Conservation (phyloP, 2,329 filamentous ascomycete species). For the Alternaria metachromatica region DNA sequence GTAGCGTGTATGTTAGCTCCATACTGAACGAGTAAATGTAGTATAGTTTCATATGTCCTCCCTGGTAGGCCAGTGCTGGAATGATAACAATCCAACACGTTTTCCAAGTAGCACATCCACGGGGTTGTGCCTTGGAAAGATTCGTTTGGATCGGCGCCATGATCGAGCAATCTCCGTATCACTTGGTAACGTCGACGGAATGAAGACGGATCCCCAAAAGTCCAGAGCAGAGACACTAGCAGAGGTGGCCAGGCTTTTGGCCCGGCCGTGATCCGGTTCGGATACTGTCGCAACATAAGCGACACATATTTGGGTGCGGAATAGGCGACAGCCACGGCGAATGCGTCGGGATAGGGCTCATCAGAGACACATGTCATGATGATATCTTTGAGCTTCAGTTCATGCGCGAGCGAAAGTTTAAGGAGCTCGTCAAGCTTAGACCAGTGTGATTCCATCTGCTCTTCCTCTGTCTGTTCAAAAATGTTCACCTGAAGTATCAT, state of each 20-base stretch:
- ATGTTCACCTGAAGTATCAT: too few relatives aligned
- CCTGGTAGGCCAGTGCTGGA: too few relatives aligned
- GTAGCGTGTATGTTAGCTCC: background rate
- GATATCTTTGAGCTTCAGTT: too few relatives aligned
- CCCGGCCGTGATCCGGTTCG: accelerated
- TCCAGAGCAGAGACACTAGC: background rate
- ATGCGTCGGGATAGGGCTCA: background rate
- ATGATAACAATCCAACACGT: too few relatives aligned
- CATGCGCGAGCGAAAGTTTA: too few relatives aligned
- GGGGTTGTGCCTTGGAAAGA: background rate
- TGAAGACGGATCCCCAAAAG: too few relatives aligned
- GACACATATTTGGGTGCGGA: background rate
- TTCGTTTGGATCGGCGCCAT: background rate
- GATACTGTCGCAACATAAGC: background rate
- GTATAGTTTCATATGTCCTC: too few relatives aligned
- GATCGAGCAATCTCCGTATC: background rate
- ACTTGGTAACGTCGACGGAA: too few relatives aligned
- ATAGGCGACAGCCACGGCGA: background rate
- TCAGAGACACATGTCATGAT: background rate
- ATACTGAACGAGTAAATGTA: background rate
- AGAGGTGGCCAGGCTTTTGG: background rate
- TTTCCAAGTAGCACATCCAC: background rate
- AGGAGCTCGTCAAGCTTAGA: too few relatives aligned
- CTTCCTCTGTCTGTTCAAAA: too few relatives aligned
- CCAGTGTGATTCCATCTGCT: too few relatives aligned